These are phyloP conservation scores for Ceratocystis variospora DNA, from an alignment of 2,329 filamentous ascomycete species.

Conservation along the genomic window DNA sequence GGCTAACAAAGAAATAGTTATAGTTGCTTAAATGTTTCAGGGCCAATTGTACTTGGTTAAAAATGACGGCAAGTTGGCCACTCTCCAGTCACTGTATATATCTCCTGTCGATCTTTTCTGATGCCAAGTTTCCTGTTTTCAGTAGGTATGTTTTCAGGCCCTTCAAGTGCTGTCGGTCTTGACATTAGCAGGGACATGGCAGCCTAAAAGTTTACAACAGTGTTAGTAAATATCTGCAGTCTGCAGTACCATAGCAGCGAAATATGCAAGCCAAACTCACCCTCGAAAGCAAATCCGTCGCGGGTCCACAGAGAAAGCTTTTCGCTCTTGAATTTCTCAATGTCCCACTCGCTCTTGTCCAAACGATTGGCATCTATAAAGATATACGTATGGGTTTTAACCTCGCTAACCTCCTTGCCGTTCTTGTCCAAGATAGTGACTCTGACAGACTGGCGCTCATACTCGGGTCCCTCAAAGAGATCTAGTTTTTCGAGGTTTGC, in stretches of 20 bases:
- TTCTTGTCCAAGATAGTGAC: conserved; percentile 39
- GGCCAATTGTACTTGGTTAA: not conserved
- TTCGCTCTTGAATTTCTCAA: conserved; percentile 64
- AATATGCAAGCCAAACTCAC: conserved; percentile 3
- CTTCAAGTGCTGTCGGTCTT: not conserved
- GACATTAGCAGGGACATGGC: conserved; percentile 7
- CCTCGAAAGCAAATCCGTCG: conserved; percentile 22
- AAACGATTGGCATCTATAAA: conserved; percentile 40
- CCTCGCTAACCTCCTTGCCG: conserved; percentile 31
- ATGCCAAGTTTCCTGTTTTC: not conserved
- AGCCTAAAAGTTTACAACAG: not conserved
- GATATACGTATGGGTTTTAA: conserved; percentile 50
- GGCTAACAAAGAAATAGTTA: not conserved
- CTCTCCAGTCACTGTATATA: not conserved
- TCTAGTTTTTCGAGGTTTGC: conserved; percentile 65
- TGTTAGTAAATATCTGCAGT: not conserved
- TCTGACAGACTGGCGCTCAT: conserved; percentile 41
- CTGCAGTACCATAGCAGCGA: not conserved
- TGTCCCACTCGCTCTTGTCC: conserved; percentile 75
- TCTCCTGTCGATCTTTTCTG: conserved; percentile 1
- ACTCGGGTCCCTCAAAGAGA: conserved; percentile 67
- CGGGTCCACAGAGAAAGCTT: conserved; percentile 48
- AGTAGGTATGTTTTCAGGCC: not conserved
- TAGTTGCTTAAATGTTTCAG: not conserved
- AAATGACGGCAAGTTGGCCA: not conserved